Evolutionary conservation across 1,284 basidiomycete genomes (phyloP).

Genomic region (Neolentinus lepideus): DNA sequence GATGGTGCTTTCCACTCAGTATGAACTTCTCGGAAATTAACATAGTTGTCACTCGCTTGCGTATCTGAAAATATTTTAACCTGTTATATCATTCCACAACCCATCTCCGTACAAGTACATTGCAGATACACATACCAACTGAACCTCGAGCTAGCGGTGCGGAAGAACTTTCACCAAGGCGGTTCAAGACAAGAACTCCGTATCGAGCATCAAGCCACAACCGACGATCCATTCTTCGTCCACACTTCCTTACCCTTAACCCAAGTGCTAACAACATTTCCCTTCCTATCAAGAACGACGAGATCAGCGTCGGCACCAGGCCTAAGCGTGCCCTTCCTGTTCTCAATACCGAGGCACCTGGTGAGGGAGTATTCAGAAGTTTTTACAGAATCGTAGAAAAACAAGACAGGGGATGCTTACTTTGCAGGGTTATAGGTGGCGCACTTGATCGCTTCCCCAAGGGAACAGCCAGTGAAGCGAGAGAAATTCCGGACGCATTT

Average conservation of each 20-base stretch:
- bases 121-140: too few species aligned
- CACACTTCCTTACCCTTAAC: conserved; percentile 72
- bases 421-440: conserved; percentile 80
- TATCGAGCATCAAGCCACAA: not conserved
- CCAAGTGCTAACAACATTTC: conserved; percentile 74
- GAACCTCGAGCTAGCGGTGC: too few species aligned
- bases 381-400: not conserved
- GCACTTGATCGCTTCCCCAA: conserved; percentile 80
- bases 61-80: too few species aligned
- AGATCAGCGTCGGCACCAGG: conserved; percentile 82
- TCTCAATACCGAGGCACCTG: conserved; percentile 73
- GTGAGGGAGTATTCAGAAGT: not conserved
- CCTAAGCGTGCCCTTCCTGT: conserved; percentile 72
- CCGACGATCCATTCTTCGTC: conserved; percentile 25
- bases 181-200: not conserved
- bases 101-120: too few species aligned
- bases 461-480: conserved; percentile 73
- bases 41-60: too few species aligned
- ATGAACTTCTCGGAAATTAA: too few species aligned
- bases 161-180: not conserved
- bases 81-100: too few species aligned
- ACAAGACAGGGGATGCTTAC: conserved; percentile 24
- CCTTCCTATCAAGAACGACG: conserved; percentile 63
- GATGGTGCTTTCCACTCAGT: too few species aligned
- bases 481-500: conserved; percentile 83